These are phyloP conservation scores for Arthrinium phaeospermum DNA, from an alignment of 2,329 filamentous ascomycete species.

Conservation along the genomic window DNA sequence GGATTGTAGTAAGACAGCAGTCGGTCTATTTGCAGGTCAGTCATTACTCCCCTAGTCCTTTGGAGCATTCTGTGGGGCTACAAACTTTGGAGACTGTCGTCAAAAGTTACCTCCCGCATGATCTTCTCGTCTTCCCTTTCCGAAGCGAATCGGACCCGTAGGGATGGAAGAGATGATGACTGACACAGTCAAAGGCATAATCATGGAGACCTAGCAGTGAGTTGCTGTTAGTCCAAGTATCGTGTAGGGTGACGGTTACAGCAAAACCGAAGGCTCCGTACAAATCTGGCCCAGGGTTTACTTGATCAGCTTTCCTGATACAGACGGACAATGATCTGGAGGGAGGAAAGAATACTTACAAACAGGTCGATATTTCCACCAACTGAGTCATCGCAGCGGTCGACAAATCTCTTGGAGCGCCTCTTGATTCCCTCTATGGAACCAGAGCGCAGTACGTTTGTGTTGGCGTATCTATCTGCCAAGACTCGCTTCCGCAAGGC, in stretches of 20 bases:
- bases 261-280: conserved; percentile 23
- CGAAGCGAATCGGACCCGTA: conserved; percentile 66
- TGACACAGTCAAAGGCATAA: conserved; percentile 73
- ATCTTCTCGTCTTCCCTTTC: conserved; percentile 62
- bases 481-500: conserved; percentile 66
- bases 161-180: conserved; percentile 72
- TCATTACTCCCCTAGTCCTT: background rate
- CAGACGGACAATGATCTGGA: background rate
- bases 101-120: conserved; percentile 72
- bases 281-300: background rate
- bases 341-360: conserved; percentile 45
- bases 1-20: conserved; percentile 65
- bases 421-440: conserved; percentile 64
- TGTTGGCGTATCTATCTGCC: conserved; percentile 72
- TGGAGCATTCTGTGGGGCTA: conserved; percentile 18
- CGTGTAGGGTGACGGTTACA: too few relatives aligned
- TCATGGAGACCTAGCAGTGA: conserved; percentile 57
- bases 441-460: conserved; percentile 63
- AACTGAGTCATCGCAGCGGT: conserved; percentile 53
- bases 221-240: conserved; percentile 22
- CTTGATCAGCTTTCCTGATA: background rate
- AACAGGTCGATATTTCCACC: conserved; percentile 63
- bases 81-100: conserved; percentile 70
- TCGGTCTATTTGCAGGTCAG: conserved; percentile 53
- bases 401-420: conserved; percentile 60